Evolutionary conservation across 2,329 filamentous ascomycete species (phyloP).

Genomic region (Aspergillus tubingensis): DNA sequence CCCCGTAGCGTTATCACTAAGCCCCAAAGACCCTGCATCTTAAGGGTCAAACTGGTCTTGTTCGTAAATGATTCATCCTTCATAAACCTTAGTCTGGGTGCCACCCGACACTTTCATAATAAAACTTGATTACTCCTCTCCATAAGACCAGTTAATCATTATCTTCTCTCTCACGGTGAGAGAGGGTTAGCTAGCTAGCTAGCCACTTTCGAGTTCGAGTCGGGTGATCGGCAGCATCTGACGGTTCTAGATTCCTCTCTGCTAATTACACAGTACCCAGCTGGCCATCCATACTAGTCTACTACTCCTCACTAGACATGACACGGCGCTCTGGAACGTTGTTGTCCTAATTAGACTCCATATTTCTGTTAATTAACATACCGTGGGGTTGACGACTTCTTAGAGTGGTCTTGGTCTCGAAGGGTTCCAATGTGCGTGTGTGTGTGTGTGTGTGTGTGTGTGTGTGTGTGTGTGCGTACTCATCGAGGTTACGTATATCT

Average conservation of each 20-base stretch:
- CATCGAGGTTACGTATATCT: no score
- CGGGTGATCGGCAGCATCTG: slow-evolving; percentile 8
- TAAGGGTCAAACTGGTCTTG: not conserved
- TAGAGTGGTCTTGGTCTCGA: not conserved
- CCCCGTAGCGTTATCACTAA: not conserved
- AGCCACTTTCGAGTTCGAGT: not conserved
- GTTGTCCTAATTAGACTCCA: not conserved
- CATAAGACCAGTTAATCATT: no score
- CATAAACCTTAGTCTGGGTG: not conserved
- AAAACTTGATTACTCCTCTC: not conserved
- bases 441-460: no score
- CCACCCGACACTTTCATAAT: not conserved
- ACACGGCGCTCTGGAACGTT: not conserved
- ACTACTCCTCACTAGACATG: not conserved
- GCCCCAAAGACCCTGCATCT: not conserved
- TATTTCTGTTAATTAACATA: not conserved
- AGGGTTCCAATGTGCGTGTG: no score
- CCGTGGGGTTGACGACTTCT: not conserved
- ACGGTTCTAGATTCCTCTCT: slow-evolving; percentile 7
- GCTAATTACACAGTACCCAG: not conserved
- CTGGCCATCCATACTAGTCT: not conserved
- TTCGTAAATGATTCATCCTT: slow-evolving; percentile 2
- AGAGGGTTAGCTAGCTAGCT: not conserved
- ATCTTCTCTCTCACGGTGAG: no score
- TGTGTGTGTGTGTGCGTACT: no score